These are phyloP conservation scores for Hypoxylon perforatum DNA, from an alignment of 495 filamentous ascomycete genomes.

Conservation along the genomic window DNA sequence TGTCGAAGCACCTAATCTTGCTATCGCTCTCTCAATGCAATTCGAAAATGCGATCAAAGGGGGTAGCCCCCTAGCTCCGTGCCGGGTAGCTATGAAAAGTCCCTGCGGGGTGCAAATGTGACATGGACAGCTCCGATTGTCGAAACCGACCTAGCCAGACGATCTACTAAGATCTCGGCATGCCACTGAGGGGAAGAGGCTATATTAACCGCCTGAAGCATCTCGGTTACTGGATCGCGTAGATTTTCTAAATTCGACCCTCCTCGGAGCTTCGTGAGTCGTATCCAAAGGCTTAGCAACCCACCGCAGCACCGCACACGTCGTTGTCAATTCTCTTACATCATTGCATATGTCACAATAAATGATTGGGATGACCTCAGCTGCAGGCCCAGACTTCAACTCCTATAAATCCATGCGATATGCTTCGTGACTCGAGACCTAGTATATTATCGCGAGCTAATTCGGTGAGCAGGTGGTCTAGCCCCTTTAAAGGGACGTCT, in stretches of 20 bases:
- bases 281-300: too few relatives aligned
- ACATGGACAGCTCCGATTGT: conserved; percentile 28
- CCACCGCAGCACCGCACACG: background rate
- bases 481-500: conserved; percentile 12
- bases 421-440: background rate
- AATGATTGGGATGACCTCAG: conserved; percentile 22
- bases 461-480: conserved; percentile 19
- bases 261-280: conserved; percentile 8
- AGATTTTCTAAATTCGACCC: conserved; percentile 22
- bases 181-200: conserved; percentile 12
- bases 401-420: conserved; percentile 10
- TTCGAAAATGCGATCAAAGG: too few relatives aligned
- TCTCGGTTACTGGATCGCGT: conserved; percentile 31
- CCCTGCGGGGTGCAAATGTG: conserved; percentile 39
- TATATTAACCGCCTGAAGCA: conserved; percentile 26
- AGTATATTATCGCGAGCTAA: conserved; percentile 13
- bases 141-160: conserved; percentile 25
- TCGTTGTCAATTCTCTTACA: background rate
- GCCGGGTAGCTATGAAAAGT: conserved; percentile 20
- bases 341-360: conserved; percentile 27
- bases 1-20: background rate
- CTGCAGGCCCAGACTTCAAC: conserved; percentile 21
- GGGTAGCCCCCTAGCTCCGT: too few relatives aligned
- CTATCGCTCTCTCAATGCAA: background rate
- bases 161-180: conserved; percentile 14